These are phyloP conservation scores for Strobilomyces dryophilus DNA, from an alignment of 768 basidiomycete genomes.

Conservation along the genomic window DNA sequence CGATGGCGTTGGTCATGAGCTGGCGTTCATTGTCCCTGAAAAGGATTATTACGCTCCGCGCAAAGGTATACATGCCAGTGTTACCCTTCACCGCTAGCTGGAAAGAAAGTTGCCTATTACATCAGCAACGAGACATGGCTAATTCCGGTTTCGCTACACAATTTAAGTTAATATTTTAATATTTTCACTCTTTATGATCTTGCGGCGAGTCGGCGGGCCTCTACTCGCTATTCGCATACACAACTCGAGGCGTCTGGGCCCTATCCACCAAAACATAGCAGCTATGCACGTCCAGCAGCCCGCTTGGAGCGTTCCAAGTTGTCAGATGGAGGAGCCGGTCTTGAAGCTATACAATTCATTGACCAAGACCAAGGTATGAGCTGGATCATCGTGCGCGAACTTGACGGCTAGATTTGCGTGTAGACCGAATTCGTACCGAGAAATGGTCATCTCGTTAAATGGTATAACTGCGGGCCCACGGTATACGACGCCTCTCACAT, in stretches of 20 bases:
- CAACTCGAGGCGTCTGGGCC: conserved; percentile 1
- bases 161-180: too few species aligned
- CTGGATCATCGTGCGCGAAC: conserved; percentile 12
- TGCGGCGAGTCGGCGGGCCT: conserved; percentile 19
- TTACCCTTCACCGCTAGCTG: background rate
- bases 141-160: conserved; percentile 6
- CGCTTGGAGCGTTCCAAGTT: conserved; percentile 41
- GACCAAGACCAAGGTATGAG: conserved; percentile 81
- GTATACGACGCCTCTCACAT: conserved; percentile 98
- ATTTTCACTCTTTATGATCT: conserved; percentile 26
- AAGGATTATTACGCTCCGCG: conserved; percentile 1
- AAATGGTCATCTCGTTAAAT: conserved; percentile 76
- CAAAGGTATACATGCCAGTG: background rate
- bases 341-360: conserved; percentile 87
- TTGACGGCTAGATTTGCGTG: conserved; percentile 2
- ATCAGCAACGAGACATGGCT: conserved; percentile 15
- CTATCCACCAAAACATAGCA: conserved; percentile 1
- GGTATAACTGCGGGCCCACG: conserved; percentile 99
- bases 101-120: conserved; percentile 22
- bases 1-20: too few species aligned
- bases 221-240: conserved; percentile 5
- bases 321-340: conserved; percentile 41
- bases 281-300: conserved; percentile 61
- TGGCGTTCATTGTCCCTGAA: background rate
- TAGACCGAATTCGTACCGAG: conserved; percentile 76